Conservation (phyloP, 306 rosid species). For the Glycine soja region DNA sequence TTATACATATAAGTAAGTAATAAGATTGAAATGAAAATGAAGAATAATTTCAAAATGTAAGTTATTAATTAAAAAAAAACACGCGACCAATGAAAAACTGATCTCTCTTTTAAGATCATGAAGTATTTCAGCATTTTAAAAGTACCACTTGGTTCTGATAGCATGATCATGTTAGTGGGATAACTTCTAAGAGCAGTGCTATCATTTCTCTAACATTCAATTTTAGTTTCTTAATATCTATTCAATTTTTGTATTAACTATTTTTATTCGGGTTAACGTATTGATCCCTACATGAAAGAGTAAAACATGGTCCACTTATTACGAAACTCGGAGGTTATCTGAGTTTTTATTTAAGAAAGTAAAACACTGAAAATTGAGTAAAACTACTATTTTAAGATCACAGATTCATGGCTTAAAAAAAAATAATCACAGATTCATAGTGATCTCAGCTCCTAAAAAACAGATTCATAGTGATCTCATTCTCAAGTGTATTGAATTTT, state of each 20-base stretch:
- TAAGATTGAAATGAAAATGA: too few relatives aligned
- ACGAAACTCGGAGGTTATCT: not conserved
- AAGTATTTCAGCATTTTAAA: not conserved
- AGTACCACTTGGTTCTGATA: not conserved
- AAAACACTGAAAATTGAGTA: not conserved
- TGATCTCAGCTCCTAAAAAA: conserved; percentile 11
- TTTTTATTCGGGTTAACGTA: not conserved
- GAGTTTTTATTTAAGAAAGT: not conserved
- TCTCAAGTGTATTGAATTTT: conserved; percentile 29
- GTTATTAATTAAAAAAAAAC: too few relatives aligned
- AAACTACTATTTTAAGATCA: not conserved
- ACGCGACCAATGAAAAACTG: too few relatives aligned
- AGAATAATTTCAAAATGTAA: too few relatives aligned
- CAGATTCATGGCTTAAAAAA: not conserved
- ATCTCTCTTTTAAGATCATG: too few relatives aligned
- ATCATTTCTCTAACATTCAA: not conserved
- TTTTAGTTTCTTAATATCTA: not conserved
- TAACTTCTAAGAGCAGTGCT: not conserved
- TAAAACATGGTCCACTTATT: not conserved
- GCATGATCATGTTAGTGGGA: not conserved
- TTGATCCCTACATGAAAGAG: not conserved
- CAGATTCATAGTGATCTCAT: conserved; percentile 37
- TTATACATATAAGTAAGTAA: too few relatives aligned
- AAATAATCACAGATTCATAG: conserved; percentile 9
- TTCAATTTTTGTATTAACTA: not conserved